Conservation (phyloP, 202 grass and related monocot genomes). For the Panicum hallii region DNA sequence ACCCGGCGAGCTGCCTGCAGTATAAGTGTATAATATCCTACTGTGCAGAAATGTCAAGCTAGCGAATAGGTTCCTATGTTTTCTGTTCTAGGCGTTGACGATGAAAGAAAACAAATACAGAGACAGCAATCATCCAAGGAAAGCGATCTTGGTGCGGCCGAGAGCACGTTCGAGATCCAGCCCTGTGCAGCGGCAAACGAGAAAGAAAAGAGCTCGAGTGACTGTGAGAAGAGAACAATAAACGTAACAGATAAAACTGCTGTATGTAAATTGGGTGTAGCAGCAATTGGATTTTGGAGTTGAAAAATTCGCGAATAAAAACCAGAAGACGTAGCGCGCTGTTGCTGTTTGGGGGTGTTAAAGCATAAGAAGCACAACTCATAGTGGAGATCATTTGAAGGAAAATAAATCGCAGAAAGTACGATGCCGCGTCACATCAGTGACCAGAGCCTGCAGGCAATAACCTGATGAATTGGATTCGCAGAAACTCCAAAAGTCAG, state of each 20-base stretch:
- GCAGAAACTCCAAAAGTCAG: no score
- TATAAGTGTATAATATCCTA: no score
- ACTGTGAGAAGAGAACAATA: neutral
- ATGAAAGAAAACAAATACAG: conserved; percentile 8
- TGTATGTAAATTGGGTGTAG: neutral
- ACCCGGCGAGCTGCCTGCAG: no score
- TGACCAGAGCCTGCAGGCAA: neutral
- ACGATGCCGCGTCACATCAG: conserved; percentile 14
- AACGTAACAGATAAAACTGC: neutral
- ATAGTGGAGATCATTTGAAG: neutral
- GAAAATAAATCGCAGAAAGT: neutral
- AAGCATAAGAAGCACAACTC: neutral
- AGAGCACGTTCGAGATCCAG: conserved; percentile 28
- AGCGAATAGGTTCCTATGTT: neutral
- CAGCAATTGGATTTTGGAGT: neutral
- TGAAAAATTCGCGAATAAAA: neutral
- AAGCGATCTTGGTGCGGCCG: conserved; percentile 22
- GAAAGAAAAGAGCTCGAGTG: neutral
- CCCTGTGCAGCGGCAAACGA: no score
- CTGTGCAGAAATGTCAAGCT: no score
- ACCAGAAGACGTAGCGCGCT: neutral
- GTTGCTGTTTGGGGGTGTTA: neutral
- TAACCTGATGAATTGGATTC: no score
- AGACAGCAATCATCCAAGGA: conserved; percentile 33
- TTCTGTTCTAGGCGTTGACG: neutral